Conservation (phyloP, 768 basidiomycete species). For the Lentinula boryana region DNA sequence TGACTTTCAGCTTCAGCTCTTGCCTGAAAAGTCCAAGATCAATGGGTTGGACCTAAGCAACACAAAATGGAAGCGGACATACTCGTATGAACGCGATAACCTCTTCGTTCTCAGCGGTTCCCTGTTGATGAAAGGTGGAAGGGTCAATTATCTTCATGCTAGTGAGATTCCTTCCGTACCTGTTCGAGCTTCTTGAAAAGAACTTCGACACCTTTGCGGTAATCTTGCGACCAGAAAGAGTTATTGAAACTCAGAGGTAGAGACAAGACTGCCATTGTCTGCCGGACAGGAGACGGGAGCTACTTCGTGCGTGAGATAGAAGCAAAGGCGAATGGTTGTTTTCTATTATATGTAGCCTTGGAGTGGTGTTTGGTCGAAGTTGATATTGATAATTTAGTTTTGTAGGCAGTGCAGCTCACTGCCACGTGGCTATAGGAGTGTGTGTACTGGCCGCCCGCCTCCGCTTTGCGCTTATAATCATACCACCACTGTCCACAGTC, state of each 20-base stretch:
- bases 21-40: conserved; percentile 38
- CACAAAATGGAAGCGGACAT: conserved; percentile 16
- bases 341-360: too few relatives aligned
- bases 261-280: conserved; percentile 75
- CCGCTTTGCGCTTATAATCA: too few relatives aligned
- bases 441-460: too few relatives aligned
- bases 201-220: conserved; percentile 75
- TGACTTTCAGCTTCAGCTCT: conserved; percentile 66
- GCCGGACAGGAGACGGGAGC: background rate
- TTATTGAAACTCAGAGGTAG: conserved; percentile 87
- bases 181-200: conserved; percentile 74
- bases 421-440: too few relatives aligned
- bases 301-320: background rate
- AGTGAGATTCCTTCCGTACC: conserved; percentile 31
- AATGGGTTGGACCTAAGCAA: background rate
- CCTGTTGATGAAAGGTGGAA: conserved; percentile 36
- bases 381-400: too few relatives aligned
- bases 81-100: conserved; percentile 81
- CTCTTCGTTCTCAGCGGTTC: conserved; percentile 78
- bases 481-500: too few relatives aligned
- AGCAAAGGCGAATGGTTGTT: background rate
- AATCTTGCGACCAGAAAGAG: conserved; percentile 95
- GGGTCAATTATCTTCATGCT: conserved; percentile 5
- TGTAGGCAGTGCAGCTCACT: too few relatives aligned
- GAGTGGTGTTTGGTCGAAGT: too few relatives aligned